Base-by-base conservation (phyloP, 495 filamentous ascomycete genomes). In the Penicillium tannophilum region DNA sequence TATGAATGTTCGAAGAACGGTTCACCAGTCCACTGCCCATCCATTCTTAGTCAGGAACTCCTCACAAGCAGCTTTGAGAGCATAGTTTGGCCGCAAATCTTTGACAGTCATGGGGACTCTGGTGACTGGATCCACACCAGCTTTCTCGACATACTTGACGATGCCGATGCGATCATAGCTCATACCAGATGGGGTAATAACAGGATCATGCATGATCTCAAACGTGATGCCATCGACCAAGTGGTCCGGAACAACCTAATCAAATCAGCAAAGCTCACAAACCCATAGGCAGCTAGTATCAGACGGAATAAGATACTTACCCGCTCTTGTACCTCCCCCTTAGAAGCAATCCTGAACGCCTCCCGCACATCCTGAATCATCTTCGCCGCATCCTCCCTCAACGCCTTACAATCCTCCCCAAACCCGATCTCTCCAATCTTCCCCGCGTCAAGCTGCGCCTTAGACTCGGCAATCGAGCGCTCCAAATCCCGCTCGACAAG, bases 131-230 rank as follows among this genome's bases (percentile, higher is more conserved):
- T 98, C 94, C 1, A 84, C 86, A 3, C 80, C 81, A 17, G 83
- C 83, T 31, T 91, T 81, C 63, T 86, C 86, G 31, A 98, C 77
- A 67, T 97, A 92, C 74, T 97, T 91, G 55, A 89, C 72, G 56
- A 98, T 87, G n/a, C 90, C 90, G 3, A 89, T 78, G 51, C 94
- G 86, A 64, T 98, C 94, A 71, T 96, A 98, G 0, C 88, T 92
- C 53, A 88, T 88, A 30, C 94, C 94, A 6, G 87, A 90, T 61
- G 89, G 92, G 0, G 93, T 97, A 17, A 93, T 80, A 12, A 94
- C 90, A 4, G 91, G 94, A 73, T 98, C 94, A 63, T 93, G 82
- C 93, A 98, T 97, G 59, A 97, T 82, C 39, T 84, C 82, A 63
- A 97, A 97, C 1, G 88, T 91, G 52, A 98, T 98, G 23, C 87